phyloP scores from a whole-genome alignment of 1,139 yeast genomes.

The Pichia sp. region DNA sequence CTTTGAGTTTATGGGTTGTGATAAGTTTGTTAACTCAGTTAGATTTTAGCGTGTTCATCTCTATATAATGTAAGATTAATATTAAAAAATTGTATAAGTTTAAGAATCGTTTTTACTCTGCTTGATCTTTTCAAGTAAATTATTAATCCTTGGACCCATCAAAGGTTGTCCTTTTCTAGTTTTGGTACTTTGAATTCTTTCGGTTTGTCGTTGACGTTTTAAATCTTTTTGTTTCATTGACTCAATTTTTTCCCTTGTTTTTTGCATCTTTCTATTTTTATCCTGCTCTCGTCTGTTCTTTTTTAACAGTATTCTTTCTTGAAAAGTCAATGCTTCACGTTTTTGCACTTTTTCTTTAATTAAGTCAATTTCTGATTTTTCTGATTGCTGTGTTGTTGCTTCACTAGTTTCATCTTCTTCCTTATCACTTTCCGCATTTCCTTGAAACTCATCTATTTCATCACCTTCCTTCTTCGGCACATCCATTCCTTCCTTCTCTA shows the following conservation, averaged over 20 bases:
- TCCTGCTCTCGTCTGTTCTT: slow-evolving; percentile 27
- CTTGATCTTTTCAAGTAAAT: slow-evolving; percentile 70
- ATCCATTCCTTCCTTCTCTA: slow-evolving; percentile 61
- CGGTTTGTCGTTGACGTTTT: slow-evolving; percentile 30
- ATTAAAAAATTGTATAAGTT: no score
- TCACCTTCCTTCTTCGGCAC: slow-evolving; percentile 31
- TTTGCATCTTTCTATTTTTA: slow-evolving; percentile 27
- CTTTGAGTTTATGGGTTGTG: no score
- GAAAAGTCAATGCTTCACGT: slow-evolving; percentile 25
- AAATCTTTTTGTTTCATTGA: slow-evolving; percentile 21
- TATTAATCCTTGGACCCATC: slow-evolving; percentile 84
- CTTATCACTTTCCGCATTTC: background rate
- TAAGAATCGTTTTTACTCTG: slow-evolving; percentile 33
- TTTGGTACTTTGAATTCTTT: slow-evolving; percentile 43
- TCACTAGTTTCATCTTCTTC: slow-evolving; percentile 31
- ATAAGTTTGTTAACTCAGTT: background rate
- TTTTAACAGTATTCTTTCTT: slow-evolving; percentile 29
- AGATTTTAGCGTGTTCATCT: no score
- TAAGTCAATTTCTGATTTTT: slow-evolving; percentile 9
- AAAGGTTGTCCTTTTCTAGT: slow-evolving; percentile 80
- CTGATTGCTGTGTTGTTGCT: slow-evolving; percentile 41
- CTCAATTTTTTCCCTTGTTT: slow-evolving; percentile 21
- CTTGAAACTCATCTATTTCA: background rate
- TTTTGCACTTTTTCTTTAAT: slow-evolving; percentile 18
- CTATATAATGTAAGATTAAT: no score